These are phyloP conservation scores for Tritrichomonas foetus DNA, from an alignment of 208 protist species.

Conservation along the genomic window DNA sequence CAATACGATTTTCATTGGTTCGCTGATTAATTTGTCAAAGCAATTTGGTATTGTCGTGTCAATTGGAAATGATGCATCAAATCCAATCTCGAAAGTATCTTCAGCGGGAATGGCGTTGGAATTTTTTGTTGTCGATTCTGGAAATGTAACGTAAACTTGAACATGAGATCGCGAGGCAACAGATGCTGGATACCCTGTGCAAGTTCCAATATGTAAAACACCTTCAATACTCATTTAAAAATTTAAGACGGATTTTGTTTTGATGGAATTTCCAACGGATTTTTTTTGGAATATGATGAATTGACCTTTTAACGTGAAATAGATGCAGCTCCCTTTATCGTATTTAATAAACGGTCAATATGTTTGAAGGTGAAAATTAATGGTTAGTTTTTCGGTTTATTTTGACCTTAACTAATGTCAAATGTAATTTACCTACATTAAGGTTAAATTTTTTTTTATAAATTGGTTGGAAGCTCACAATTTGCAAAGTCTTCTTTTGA, in stretches of 20 bases:
- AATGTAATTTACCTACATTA: no score
- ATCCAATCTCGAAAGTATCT: neutral
- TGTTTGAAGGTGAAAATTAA: no score
- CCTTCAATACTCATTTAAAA: conserved; percentile 8
- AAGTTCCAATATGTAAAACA: neutral
- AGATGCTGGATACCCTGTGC: neutral
- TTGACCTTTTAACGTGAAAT: no score
- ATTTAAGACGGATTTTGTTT: neutral
- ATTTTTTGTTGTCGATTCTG: neutral
- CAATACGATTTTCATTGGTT: neutral
- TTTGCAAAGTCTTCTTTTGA: no score
- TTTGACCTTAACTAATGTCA: no score
- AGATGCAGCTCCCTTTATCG: no score
- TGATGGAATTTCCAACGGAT: no score
- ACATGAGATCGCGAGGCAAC: neutral
- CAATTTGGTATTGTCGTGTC: neutral
- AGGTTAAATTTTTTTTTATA: no score
- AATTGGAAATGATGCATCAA: neutral
- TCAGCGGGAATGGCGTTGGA: neutral
- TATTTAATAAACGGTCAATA: no score
- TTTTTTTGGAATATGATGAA: no score
- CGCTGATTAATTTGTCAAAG: neutral
- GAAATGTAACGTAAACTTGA: neutral
- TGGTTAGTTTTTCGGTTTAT: no score
- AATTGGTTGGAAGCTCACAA: no score